Evolutionary conservation across 2,329 filamentous ascomycete species (phyloP).

Genomic region (Ceratocystis destructans): DNA sequence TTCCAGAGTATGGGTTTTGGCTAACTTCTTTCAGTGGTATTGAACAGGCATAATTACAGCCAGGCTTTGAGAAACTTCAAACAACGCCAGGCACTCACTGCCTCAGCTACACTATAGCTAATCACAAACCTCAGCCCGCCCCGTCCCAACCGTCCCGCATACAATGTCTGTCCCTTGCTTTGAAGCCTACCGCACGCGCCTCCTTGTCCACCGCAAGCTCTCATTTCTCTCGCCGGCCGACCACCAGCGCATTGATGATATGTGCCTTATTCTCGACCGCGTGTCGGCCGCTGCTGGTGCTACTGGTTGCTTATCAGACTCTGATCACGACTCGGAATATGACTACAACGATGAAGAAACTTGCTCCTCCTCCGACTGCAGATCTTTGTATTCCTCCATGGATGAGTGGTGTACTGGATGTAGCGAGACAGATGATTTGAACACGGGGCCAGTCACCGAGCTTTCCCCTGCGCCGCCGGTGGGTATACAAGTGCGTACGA

Average conservation of each 20-base stretch:
- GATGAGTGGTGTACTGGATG: not conserved
- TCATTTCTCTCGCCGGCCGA: constrained; percentile 9
- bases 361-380: not conserved
- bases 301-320: not conserved
- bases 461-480: not conserved
- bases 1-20: not conserved
- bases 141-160: not conserved
- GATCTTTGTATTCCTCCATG: not conserved
- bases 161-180: constrained; percentile 4
- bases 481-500: not conserved
- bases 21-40: not conserved
- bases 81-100: not conserved
- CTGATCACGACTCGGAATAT: not conserved
- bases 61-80: too few relatives aligned
- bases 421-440: not conserved
- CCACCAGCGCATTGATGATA: constrained; percentile 10
- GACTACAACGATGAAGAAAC: not conserved
- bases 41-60: too few relatives aligned
- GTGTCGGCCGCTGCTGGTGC: not conserved
- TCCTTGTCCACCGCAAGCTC: constrained; percentile 6
- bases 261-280: constrained; percentile 11
- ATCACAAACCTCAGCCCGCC: too few relatives aligned
- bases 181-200: constrained; percentile 6
- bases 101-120: not conserved
- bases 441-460: not conserved